phyloP scores from a whole-genome alignment of 495 filamentous ascomycete genomes.

The Penicillium pulvis region DNA sequence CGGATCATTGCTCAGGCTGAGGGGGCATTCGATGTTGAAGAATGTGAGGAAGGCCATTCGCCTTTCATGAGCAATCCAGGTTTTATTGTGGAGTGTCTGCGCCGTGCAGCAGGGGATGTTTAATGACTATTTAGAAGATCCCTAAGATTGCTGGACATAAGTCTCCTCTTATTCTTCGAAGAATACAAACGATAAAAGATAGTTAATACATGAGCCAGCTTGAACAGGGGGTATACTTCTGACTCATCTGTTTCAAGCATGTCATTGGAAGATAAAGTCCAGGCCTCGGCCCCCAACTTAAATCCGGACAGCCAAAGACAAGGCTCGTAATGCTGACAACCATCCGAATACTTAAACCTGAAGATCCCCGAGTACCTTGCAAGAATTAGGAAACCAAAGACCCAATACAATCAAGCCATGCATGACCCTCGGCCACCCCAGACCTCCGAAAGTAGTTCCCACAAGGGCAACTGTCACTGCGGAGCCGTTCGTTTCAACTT shows the following conservation, averaged over 20 bases:
- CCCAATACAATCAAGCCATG: background rate
- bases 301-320: background rate
- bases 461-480: slow-evolving; percentile 18
- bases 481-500: slow-evolving; percentile 7
- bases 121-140: background rate
- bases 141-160: no score
- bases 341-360: background rate
- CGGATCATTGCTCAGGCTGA: slow-evolving; percentile 31
- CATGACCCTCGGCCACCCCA: slow-evolving; percentile 6
- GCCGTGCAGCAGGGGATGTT: slow-evolving; percentile 22
- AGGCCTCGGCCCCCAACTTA: background rate
- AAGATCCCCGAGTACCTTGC: background rate
- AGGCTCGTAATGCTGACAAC: background rate
- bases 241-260: background rate
- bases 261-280: background rate
- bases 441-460: slow-evolving; percentile 10
- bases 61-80: slow-evolving; percentile 33
- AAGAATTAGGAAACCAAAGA: background rate
- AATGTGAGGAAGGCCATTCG: slow-evolving; percentile 34
- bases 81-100: slow-evolving; percentile 30
- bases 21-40: slow-evolving; percentile 28
- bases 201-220: no score
- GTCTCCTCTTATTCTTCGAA: no score
- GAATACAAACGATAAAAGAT: no score
- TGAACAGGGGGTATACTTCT: no score